Percentiles rank a stretch among this genome's conserved stretches.
phyloP scores from a whole-genome alignment of 2,329 filamentous ascomycete species.

The Colletotrichum somersetense region DNA sequence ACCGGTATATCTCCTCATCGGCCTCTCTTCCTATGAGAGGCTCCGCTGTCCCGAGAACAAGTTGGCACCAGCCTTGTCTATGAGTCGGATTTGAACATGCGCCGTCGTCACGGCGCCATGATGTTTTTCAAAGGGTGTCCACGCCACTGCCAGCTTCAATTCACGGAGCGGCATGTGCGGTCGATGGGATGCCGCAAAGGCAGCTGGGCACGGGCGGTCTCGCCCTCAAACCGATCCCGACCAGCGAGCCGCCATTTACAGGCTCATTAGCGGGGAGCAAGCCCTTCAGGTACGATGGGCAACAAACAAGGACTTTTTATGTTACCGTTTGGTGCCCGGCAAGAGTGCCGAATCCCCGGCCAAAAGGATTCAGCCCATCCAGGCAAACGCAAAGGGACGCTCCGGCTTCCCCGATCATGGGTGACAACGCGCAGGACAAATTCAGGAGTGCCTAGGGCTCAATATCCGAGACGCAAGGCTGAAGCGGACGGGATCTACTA shows the following conservation, averaged over 20 bases:
- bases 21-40: background rate
- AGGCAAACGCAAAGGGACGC: background rate
- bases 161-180: background rate
- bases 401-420: background rate
- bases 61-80: background rate
- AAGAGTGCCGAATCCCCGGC: background rate
- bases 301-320: background rate
- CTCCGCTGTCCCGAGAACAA: too few species aligned
- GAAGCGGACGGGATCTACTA: slow-evolving; percentile 1
- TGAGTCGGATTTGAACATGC: background rate
- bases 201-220: background rate
- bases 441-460: background rate
- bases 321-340: background rate
- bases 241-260: background rate
- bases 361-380: background rate
- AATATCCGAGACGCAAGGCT: slow-evolving; percentile 2
- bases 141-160: background rate
- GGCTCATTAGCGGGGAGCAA: too few species aligned
- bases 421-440: background rate
- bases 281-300: background rate
- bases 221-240: background rate
- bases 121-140: background rate
- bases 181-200: background rate
- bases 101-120: background rate
- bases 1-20: too few species aligned